Evolutionary conservation across 2,329 filamentous ascomycete species (phyloP).

Genomic region (Aspergillus fructus): DNA sequence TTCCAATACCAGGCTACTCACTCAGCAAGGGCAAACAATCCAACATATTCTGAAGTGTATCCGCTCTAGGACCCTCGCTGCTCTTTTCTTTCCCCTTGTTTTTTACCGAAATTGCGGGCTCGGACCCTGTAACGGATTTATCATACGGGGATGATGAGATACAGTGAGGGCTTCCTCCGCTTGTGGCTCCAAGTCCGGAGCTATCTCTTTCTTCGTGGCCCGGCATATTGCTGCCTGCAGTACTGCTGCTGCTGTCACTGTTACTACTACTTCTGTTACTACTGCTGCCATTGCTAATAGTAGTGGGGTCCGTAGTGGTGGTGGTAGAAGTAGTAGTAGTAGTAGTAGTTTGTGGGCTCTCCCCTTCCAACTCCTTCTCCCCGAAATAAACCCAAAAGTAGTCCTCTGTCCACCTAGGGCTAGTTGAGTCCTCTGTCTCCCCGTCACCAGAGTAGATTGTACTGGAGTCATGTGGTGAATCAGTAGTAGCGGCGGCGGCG

Average conservation of each 20-base stretch:
- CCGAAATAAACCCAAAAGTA: slow-evolving; percentile 6
- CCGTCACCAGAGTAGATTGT: not conserved
- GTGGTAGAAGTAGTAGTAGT: not conserved
- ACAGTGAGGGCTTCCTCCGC: not conserved
- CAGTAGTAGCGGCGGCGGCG: not conserved
- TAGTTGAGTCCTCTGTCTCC: not conserved
- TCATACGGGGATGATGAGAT: not conserved
- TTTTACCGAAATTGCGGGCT: not conserved
- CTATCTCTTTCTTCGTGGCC: not conserved
- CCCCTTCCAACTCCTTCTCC: not conserved
- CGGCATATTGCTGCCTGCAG: not conserved
- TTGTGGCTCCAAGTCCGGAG: not conserved
- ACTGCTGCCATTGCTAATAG: too few species aligned
- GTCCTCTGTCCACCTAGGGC: not conserved
- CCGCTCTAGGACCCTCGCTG: not conserved
- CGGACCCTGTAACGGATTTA: not conserved
- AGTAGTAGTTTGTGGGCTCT: not conserved
- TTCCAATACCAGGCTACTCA: not conserved
- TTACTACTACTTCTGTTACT: not conserved
- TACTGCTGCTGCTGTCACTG: not conserved
- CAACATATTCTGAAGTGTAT: slow-evolving; percentile 7
- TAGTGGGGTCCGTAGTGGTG: not conserved
- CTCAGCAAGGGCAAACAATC: slow-evolving; percentile 28
- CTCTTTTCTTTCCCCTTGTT: not conserved
- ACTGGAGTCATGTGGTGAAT: not conserved